phyloP scores from a whole-genome alignment of 495 filamentous ascomycete species.

The Penicillium argentinense region DNA sequence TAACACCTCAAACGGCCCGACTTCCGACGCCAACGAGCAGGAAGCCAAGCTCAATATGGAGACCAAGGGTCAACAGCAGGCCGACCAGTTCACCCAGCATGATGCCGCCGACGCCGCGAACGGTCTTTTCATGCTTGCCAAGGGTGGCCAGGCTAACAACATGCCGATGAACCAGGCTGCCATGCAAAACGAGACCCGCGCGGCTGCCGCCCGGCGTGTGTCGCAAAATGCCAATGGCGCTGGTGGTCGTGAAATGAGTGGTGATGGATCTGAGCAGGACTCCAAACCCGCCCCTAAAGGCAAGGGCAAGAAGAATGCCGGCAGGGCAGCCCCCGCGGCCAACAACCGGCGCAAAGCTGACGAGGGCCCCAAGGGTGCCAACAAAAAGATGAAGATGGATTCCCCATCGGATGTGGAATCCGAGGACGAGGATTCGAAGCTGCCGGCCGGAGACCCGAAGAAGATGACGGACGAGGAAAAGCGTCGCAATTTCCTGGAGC shows the following conservation, averaged over 20 bases:
- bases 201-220: constrained; percentile 27
- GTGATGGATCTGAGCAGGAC: constrained; percentile 70
- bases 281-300: constrained; percentile 61
- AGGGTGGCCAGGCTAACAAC: constrained; percentile 54
- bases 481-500: constrained; percentile 93
- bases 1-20: constrained; percentile 52
- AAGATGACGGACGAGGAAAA: constrained; percentile 99
- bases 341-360: constrained; percentile 80
- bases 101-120: constrained; percentile 95
- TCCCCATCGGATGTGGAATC: constrained; percentile 55
- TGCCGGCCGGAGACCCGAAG: constrained; percentile 44
- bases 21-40: constrained; percentile 45
- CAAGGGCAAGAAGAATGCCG: constrained; percentile 67
- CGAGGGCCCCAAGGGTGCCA: constrained; percentile 65
- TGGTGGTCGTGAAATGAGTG: constrained; percentile 60
- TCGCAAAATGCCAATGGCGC: constrained; percentile 39
- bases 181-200: constrained; percentile 32
- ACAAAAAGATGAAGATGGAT: constrained; percentile 71
- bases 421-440: constrained; percentile 54
- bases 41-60: constrained; percentile 48
- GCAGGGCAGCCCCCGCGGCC: constrained; percentile 41
- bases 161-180: constrained; percentile 38
- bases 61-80: constrained; percentile 41
- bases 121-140: constrained; percentile 87
- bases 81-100: constrained; percentile 74